Conservation (phyloP, 2,329 filamentous ascomycete species). For the Phyllosticta citriasiana region DNA sequence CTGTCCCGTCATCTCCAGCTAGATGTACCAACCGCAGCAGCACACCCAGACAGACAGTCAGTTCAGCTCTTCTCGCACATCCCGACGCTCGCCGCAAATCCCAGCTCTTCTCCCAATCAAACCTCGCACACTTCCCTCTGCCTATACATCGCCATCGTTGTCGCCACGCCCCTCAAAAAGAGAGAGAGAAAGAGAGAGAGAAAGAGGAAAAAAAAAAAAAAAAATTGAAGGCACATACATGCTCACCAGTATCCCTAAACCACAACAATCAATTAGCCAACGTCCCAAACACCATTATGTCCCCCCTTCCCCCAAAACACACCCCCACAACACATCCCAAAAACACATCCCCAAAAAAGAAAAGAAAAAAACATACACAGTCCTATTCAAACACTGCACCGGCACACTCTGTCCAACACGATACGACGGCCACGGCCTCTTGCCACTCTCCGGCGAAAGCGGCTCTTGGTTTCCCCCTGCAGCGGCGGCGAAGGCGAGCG, state of each 20-base stretch:
- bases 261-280: neutral
- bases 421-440: slow-evolving; percentile 21
- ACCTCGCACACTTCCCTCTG: neutral
- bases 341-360: neutral
- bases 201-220: neutral
- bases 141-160: no score
- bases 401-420: slow-evolving; percentile 40
- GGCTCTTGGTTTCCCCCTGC: no score
- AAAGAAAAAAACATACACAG: slow-evolving; percentile 31
- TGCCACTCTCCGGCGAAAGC: no score
- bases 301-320: neutral
- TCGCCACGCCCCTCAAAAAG: neutral
- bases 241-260: slow-evolving; percentile 72
- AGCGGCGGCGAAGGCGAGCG: no score
- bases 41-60: no score
- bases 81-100: neutral
- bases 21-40: no score
- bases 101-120: neutral
- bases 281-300: neutral
- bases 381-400: slow-evolving; percentile 42
- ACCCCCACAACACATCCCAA: no score
- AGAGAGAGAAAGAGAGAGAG: neutral
- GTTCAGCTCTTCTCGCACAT: neutral
- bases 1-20: no score
- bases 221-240: slow-evolving; percentile 34